phyloP scores from a whole-genome alignment of 2,329 filamentous ascomycete species.

The Colletotrichum phormii region DNA sequence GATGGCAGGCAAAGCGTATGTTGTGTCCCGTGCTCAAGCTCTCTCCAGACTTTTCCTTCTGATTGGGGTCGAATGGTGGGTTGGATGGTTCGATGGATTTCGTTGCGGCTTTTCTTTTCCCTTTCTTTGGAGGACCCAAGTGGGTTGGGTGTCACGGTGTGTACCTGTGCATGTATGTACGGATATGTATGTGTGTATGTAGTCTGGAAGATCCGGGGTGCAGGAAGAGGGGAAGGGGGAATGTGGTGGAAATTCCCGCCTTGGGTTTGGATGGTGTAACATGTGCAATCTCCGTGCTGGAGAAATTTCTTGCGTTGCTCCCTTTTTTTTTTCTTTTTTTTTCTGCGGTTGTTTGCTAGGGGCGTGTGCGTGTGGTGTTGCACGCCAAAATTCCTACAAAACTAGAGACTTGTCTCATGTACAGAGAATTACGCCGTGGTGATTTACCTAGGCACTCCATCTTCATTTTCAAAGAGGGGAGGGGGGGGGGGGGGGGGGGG shows the following conservation, averaged over 20 bases:
- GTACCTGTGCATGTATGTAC: too few species aligned
- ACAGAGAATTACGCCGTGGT: too few species aligned
- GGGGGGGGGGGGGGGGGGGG: too few species aligned
- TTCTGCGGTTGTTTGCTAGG: background rate
- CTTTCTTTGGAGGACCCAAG: too few species aligned
- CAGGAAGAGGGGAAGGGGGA: background rate
- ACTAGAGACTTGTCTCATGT: background rate
- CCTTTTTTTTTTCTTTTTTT: background rate
- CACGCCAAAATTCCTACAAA: background rate
- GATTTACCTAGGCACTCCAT: too few species aligned
- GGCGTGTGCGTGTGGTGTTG: background rate
- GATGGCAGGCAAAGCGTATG: background rate
- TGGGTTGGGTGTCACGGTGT: too few species aligned
- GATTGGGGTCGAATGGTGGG: background rate
- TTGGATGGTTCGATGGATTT: background rate
- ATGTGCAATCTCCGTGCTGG: constrained; percentile 1
- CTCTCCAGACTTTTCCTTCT: background rate
- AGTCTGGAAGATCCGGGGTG: background rate
- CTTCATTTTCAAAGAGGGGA: background rate
- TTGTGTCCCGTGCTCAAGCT: constrained; percentile 6
- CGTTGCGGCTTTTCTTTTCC: background rate
- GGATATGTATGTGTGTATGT: background rate
- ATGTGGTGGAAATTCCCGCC: background rate
- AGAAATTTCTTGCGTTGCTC: background rate
- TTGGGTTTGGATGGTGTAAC: background rate